Conservation (phyloP, 345 rosid species). For the Nasturtium officinale region DNA sequence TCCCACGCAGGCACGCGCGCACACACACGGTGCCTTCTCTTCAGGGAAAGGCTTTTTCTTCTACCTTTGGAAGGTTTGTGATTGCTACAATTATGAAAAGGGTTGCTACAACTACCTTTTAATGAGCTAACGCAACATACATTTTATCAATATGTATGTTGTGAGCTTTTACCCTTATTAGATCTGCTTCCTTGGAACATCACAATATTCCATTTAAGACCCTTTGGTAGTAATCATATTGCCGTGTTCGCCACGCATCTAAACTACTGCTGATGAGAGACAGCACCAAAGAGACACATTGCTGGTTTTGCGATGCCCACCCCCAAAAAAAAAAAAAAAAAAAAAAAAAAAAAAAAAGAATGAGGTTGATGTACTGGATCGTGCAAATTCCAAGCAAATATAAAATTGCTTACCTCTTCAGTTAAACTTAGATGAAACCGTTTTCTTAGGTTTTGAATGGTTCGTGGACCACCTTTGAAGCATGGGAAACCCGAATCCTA, state of each 20-base stretch:
- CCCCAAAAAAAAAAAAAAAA: background rate
- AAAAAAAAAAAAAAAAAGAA: background rate
- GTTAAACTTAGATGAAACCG: constrained; percentile 92
- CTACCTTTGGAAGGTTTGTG: constrained; percentile 35
- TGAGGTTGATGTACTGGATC: constrained; percentile 17
- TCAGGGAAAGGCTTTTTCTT: background rate
- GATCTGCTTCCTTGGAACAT: constrained; percentile 38
- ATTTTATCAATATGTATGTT: constrained; percentile 18
- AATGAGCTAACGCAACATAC: constrained; percentile 18
- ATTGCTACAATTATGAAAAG: constrained; percentile 27
- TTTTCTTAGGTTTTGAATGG: constrained; percentile 91
- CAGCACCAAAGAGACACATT: constrained; percentile 97
- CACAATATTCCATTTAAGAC: constrained; percentile 96
- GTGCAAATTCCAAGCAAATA: background rate
- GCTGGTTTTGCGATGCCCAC: constrained; percentile 53
- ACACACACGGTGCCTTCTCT: constrained; percentile 34
- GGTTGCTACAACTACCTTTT: constrained; percentile 14
- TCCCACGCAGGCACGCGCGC: background rate
- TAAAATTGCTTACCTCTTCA: constrained; percentile 69
- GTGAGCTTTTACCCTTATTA: constrained; percentile 23
- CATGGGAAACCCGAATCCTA: constrained; percentile 99
- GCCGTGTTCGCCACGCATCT: constrained; percentile 99
- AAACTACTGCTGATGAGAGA: constrained; percentile 96
- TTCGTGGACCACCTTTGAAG: constrained; percentile 96
- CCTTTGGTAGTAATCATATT: constrained; percentile 95